Base-by-base conservation (phyloP, 176 grass and related monocot species). In the Phyllostachys edulis region DNA sequence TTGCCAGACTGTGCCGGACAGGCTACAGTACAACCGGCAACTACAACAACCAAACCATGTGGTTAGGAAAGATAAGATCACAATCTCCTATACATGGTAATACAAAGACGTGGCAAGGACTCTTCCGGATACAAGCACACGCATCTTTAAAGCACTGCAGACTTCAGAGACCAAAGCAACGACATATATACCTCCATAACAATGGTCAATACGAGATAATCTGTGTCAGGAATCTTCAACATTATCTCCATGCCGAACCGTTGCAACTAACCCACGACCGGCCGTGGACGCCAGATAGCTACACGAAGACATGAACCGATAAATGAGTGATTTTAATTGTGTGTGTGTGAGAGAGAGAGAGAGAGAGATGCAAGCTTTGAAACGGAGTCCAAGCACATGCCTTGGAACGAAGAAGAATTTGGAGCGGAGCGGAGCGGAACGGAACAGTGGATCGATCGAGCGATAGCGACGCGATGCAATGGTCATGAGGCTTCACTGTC, bases 371-470 rank as follows among this genome's bases (percentile, higher is more conserved):
- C 52, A 76, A 41, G 36, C 54, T 76, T 60, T 59, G 52, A 59
- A 76, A 59, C 38, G 9, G 11, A 52, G 76, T 79, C 76, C 84
- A 86, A 80, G 32, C 85, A 36, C 68, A 80, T 86, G 85, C 69
- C 24, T 20, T 74, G 77, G 85, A 87, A 42, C 5, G 55, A 39
- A 23, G 26, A 42, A 11, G 74, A 57, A 5, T 20, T 73, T 50
- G 12, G 34, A 59, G 5, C 16, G 16, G 5, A 20, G n/a, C n/a
- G n/a, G n/a, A n/a, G n/a, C n/a, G n/a, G 34, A 59, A 9, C 16
- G 16, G 5, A 20, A 0, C 18, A 21, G 34, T 2, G 8, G 14
- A 21, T 50, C 1, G 1, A 4, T 32, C 6, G 13, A 16, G 5
- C 9, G 44, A 20, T n/a, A 45, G 11, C 32, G 45, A n/a, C 1